Base-by-base conservation (phyloP, 495 filamentous ascomycete genomes). In the Lophiostoma macrostomum region DNA sequence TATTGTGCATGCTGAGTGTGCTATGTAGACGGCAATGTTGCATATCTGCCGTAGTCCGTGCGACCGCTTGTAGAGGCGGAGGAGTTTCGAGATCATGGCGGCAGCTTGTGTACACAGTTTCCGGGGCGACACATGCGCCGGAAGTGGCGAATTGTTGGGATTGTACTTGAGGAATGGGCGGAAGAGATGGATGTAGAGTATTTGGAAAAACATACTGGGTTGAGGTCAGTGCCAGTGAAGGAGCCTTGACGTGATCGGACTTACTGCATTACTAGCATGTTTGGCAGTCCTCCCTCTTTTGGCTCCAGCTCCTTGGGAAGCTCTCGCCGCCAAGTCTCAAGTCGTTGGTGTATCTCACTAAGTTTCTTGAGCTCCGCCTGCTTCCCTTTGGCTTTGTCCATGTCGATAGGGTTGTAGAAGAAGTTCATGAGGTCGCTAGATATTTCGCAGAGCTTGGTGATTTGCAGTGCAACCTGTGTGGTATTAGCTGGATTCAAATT, bases 131-230 rank as follows among this genome's bases (percentile, higher is more conserved):
- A 96, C 88, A 68, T 95, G 86, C 6, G 84, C 67, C 5, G 94
- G 90, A 0, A 96, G 78, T 0, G 93, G 89, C 4, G 91, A 93
- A 5, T 79, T 84, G 16, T 79, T 69, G 46, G 82, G 86, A 10
- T 81, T 86, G 66, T 96, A 96, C 68, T 91, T 94, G 29, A 98
- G 78, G 67, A 98, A 98, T 0, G 93, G 91, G 4, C 93, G 88
- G 73, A 95, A 98, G 7, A 97, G 83, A 60, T 98, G 94, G 54
- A 98, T 96, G 64, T 91, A 93, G 30, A 96, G 86, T 1, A 96
- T 78, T 62, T 97, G 91, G 67, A 90, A 94, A 69, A 97, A 91
- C 93, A 97, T 96, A 73, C 90, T 95, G 58, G 16, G 43, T 30
- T 25, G 0, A 30, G 61, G 71, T 57, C 48, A 55, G 16, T 19